Percentiles rank a stretch among this genome's conserved stretches.
Conservation (phyloP, 2,329 filamentous ascomycete genomes). For the Fusarium sublunatum region DNA sequence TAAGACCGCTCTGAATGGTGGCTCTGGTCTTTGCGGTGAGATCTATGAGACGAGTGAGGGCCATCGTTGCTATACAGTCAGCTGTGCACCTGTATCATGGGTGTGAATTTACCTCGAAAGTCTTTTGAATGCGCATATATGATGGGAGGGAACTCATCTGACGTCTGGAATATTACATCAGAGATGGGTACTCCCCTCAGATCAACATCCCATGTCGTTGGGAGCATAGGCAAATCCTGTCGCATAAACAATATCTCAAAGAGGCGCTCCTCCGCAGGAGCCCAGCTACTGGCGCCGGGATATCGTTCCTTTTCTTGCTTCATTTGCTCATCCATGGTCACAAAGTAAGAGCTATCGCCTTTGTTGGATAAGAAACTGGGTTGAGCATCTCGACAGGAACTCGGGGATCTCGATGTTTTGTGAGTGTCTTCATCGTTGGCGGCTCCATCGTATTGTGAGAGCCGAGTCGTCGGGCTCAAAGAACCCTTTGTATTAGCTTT, state of each 20-base stretch:
- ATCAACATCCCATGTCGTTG: conserved; percentile 55
- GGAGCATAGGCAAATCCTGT: conserved; percentile 56
- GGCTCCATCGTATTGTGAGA: conserved; percentile 5
- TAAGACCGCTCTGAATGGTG: conserved; percentile 51
- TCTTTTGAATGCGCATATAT: conserved; percentile 54
- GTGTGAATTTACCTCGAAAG: conserved; percentile 50
- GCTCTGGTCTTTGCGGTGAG: conserved; percentile 53
- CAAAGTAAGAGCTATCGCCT: conserved; percentile 14
- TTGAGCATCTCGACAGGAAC: conserved; percentile 9
- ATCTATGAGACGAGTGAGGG: conserved; percentile 55
- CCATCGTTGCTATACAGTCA: conserved; percentile 52
- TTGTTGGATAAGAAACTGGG: conserved; percentile 15
- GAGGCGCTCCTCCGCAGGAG: conserved; percentile 60
- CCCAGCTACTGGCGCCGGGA: conserved; percentile 61
- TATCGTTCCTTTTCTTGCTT: conserved; percentile 57
- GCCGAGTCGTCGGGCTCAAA: conserved; percentile 16
- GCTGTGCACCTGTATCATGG: not conserved
- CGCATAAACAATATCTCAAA: conserved; percentile 57
- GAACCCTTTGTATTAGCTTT: conserved; percentile 11
- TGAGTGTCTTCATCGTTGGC: conserved; percentile 9
- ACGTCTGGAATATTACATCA: conserved; percentile 51
- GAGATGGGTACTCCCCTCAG: conserved; percentile 55
- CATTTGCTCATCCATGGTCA: conserved; percentile 51
- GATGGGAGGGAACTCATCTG: conserved; percentile 48
- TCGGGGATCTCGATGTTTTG: conserved; percentile 23